Evolutionary conservation across 495 filamentous ascomycete species (phyloP), one percentile per base, ranked within the genome.

Genomic region (Penicillium antarcticum): DNA sequence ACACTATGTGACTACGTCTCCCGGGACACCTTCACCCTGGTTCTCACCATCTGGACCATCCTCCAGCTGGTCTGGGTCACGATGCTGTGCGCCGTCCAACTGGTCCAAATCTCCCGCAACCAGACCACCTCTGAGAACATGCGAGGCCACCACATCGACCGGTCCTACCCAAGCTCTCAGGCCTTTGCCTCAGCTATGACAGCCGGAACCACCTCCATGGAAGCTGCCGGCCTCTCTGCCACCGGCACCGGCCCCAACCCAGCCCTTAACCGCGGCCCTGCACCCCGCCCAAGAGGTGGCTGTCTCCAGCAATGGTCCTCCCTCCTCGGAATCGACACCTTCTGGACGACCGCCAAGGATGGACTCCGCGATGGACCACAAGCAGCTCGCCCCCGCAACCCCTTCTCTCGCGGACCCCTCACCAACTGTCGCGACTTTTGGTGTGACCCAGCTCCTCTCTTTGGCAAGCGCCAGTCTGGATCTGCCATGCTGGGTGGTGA

Each of bases 111-210:
- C 35, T 85, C 90, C 1, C 83, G 91, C 42, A 94, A 91, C 37
- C 85, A 92, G 75, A 98, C 94, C 7, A 98, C 94, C 0, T 97
- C 86, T 71, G 94, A 98, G 62, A 94, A 89, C 56, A 96, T 97
- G 91, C 77, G 82, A 45, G 85, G 88, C 38, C 75, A 89, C 47
- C 65, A 66, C 11, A 67, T 75, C 29, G 66, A 76, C 31, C 71
- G 85, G 54, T 74, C 78, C 50, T 69, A 73, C 42, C 73, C 78
- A 29, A 79, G 82, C 21, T 70, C 83, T n/a, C 78, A 79, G 47
- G 83, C 87, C 5, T 74, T 96, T 45, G 86, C 83, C 16, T 86
- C 88, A 10, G 88, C 88, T 29, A 79, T 96, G 60, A 85, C 89
- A 1, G 86, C 91, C 0, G 86, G 86, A 4, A 78, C 82, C 34